Evolutionary conservation across 1,284 basidiomycete species (phyloP).

Genomic region (Pseudozyma pruni): DNA sequence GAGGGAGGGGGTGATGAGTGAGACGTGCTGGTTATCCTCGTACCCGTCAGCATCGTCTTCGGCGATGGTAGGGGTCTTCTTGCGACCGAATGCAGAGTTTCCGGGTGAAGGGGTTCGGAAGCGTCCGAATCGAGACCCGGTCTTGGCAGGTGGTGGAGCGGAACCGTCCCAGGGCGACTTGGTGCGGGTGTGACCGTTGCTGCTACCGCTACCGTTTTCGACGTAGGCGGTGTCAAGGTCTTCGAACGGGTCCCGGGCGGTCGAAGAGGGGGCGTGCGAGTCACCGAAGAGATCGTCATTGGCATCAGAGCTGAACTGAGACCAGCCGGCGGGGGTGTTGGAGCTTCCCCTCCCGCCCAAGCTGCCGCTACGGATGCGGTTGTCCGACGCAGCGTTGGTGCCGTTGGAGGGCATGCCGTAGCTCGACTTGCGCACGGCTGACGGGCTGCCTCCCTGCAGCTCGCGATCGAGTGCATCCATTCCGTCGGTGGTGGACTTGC

Average conservation of each 20-base stretch:
- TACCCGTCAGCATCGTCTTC: conserved; percentile 18
- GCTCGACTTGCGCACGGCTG: conserved; percentile 19
- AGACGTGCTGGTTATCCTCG: conserved; percentile 7
- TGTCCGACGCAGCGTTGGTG: conserved; percentile 4
- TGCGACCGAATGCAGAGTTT: conserved; percentile 27
- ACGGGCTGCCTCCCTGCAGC: conserved; percentile 43
- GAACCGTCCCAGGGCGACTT: conserved; percentile 17
- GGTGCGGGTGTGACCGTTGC: conserved; percentile 18
- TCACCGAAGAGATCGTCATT: conserved; percentile 26
- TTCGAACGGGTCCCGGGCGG: conserved; percentile 25
- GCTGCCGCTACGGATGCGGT: conserved; percentile 20
- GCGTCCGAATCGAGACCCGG: conserved; percentile 19
- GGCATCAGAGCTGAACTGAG: conserved; percentile 33
- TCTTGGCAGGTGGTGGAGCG: conserved; percentile 28
- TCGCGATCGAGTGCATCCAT: conserved; percentile 61
- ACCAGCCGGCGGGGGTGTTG: conserved; percentile 39
- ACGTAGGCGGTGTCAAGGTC: conserved; percentile 14
- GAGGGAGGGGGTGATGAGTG: conserved; percentile 13
- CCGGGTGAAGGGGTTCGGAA: conserved; percentile 42
- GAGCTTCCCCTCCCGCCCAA: conserved; percentile 16
- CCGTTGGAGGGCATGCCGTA: conserved; percentile 14
- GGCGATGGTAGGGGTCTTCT: conserved; percentile 35
- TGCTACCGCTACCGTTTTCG: conserved; percentile 2
- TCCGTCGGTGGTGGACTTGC: conserved; percentile 9
- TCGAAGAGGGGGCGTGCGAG: neutral